Conservation (phyloP, 176 grass and related monocot genomes). For the Rhynchospora breviuscula region DNA sequence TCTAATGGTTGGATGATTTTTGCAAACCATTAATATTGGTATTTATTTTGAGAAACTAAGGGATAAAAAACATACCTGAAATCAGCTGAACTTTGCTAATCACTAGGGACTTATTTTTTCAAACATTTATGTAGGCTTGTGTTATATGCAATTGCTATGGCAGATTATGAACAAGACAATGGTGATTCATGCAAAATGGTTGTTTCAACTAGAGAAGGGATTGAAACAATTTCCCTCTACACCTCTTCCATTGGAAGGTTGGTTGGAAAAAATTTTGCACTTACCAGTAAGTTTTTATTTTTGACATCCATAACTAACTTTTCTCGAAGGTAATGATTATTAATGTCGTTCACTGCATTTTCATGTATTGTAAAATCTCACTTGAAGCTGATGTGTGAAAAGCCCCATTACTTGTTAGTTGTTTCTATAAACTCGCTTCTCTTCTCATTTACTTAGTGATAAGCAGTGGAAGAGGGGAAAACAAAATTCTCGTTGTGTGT, state of each 20-base stretch:
- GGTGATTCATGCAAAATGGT: constrained; percentile 38
- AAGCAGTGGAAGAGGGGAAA: background rate
- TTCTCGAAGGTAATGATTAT: background rate
- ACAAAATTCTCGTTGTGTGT: background rate
- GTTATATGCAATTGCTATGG: constrained; percentile 76
- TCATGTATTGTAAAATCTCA: background rate
- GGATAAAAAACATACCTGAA: background rate
- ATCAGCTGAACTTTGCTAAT: background rate
- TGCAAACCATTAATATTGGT: background rate
- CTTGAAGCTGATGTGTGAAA: background rate
- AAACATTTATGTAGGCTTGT: constrained; percentile 60
- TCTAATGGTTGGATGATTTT: background rate
- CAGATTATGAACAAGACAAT: constrained; percentile 71
- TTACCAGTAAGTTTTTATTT: background rate
- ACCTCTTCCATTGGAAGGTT: constrained; percentile 70
- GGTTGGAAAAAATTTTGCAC: constrained; percentile 17
- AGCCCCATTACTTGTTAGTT: background rate
- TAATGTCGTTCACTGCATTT: background rate
- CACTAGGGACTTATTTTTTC: background rate
- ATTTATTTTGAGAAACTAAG: background rate
- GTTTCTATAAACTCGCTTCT: background rate
- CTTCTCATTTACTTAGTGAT: background rate
- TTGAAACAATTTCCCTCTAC: constrained; percentile 69
- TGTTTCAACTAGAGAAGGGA: constrained; percentile 61
- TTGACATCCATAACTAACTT: constrained; percentile 4